Evolutionary conservation across 139 green algal species (phyloP), one percentile per base, ranked within the genome.

Genomic region (Picochlorum sp.): DNA sequence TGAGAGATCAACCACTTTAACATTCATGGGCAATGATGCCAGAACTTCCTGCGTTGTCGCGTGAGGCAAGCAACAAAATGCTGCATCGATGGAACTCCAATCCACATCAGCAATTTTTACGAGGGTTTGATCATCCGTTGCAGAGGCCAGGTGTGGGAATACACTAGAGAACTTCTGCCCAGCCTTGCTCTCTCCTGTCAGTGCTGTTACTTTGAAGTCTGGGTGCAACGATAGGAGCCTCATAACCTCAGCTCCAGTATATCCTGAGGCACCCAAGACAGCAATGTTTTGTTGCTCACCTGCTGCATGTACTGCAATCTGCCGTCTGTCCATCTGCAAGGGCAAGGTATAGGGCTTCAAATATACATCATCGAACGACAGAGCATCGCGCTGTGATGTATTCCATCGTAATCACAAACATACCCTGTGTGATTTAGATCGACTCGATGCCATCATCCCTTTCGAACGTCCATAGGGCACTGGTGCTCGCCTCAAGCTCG

Each of bases 61-160:
- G 52, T 98, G 92, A 2, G 92, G 92, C 70, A 98, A 79, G 78
- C 92, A 98, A 82, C 91, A 97, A 77, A 98, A 98, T n/a, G 82
- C 92, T 11, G 85, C 88, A 54, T 98, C 92, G 16, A 98, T 76
- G 7, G 80, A 26, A 31, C 49, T 60, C 63, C 83, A 97, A 58
- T 93, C 69, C 0, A 96, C 88, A 62, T 98, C 92, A 18, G 81
- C 86, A 24, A 92, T 93, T 70, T 96, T 96, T 15, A 83, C 69
- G 56, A 96, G 76, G 23, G 68, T 78, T 21, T 79, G 81, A 8
- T 86, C 72, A 37, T 86, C 70, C 21, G 82, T 72, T 34, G 84
- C 82, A 6, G 82, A 77, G 0, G 85, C 61, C 7, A 98, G 78
- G 69, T 96, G 88, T 14, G 92, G 92, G 73, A 95, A 98, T 11